Conservation (phyloP, 2,329 filamentous ascomycete species). For the Fusarium protoensiforme region DNA sequence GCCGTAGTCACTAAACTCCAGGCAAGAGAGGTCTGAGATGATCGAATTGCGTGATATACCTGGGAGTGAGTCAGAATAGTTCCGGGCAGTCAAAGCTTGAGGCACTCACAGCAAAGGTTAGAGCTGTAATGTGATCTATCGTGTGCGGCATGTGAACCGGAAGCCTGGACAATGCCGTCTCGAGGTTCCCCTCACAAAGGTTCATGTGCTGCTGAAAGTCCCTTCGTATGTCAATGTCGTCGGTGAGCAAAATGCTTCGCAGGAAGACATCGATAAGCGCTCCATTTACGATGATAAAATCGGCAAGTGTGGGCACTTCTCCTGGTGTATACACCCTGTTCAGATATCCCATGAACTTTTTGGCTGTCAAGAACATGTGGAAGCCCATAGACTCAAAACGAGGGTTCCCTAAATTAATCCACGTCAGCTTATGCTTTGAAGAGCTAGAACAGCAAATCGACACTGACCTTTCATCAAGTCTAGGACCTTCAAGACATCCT, state of each 20-base stretch:
- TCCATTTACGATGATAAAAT: background rate
- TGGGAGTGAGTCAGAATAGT: background rate
- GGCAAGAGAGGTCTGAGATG: background rate
- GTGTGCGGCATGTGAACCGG: background rate
- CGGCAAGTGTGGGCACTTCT: background rate
- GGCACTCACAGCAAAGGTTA: background rate
- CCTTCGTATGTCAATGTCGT: background rate
- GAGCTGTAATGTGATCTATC: background rate
- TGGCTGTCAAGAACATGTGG: background rate
- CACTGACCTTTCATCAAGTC: background rate
- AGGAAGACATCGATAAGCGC: background rate
- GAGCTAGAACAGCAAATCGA: background rate
- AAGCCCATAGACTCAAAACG: background rate
- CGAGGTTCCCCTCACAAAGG: background rate
- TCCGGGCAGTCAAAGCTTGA: background rate
- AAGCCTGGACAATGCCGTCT: background rate
- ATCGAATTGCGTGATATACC: conserved; percentile 1
- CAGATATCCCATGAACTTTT: background rate
- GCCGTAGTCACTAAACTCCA: background rate
- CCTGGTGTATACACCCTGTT: background rate
- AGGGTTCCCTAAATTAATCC: background rate
- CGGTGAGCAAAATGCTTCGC: background rate
- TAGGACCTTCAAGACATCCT: background rate
- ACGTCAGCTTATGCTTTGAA: background rate
- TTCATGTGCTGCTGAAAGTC: background rate